Percentiles rank a stretch among this genome's conserved stretches.
Evolutionary conservation across 164 flowering plant genomes (phyloP).

Genomic region (Magnolia changhungtana): DNA sequence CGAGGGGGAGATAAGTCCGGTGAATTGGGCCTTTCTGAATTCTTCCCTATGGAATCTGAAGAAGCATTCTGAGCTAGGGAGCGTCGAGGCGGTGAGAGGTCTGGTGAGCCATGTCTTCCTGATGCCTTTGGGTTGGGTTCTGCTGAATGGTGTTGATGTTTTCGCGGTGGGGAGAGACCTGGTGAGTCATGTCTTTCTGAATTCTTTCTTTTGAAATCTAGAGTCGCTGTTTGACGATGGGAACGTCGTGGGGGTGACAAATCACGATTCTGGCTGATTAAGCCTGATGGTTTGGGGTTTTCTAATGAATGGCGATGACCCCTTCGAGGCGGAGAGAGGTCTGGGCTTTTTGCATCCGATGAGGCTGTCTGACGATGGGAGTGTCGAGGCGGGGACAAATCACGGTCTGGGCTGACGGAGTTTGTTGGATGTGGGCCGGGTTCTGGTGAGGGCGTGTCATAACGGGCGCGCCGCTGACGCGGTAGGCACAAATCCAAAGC

Average conservation of each 20-base stretch:
- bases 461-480: conserved; percentile 16
- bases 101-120: conserved; percentile 17
- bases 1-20: conserved; percentile 14
- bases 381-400: conserved; percentile 24
- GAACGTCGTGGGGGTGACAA: conserved; percentile 7
- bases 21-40: conserved; percentile 14
- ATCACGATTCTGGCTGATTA: not conserved
- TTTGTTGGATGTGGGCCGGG: not conserved
- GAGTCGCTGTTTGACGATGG: not conserved
- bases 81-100: conserved; percentile 25
- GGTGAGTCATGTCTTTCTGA: conserved; percentile 14
- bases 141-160: conserved; percentile 5
- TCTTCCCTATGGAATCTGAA: conserved; percentile 23
- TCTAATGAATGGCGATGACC: conserved; percentile 14
- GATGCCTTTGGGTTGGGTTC: not conserved
- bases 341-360: conserved; percentile 3
- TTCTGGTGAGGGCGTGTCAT: conserved; percentile 22
- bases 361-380: conserved; percentile 2
- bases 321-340: conserved; percentile 14
- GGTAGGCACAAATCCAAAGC: conserved; percentile 34
- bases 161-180: conserved; percentile 12
- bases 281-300: not conserved
- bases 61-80: conserved; percentile 8
- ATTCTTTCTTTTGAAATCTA: conserved; percentile 22
- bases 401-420: conserved; percentile 4